Base-by-base conservation (phyloP, 192 early-diverging fungal genomes). In the Pecoramyces ruminantium region DNA sequence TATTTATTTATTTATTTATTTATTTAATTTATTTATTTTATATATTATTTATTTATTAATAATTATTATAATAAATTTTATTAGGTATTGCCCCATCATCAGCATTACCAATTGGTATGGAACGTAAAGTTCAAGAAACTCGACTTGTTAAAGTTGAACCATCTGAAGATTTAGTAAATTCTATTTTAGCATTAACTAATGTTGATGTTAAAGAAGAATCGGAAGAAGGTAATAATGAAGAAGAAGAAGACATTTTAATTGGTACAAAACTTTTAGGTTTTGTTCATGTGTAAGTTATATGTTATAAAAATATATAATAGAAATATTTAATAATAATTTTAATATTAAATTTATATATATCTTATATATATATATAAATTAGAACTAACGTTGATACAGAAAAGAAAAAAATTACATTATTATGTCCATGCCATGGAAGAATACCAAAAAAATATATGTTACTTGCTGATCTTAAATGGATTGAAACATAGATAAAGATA, bases 381-480 rank as follows among this genome's bases (percentile, higher is more conserved):
- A 92, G 90, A 30, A 90, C 91, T 13, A 93, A 94, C 79, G 92
- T 97, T 21, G 94, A 96, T 83, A 95, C 93, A 80, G 87, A 83
- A 1, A 94, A 94, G 80, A 84, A 89, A 42, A 96, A 94, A 82
- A 81, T 99, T 83, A 96, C 93, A 0, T 85, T 98, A 29, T 79
- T 97, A 29, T 90, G 94, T 28, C 97, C 97, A 8, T 92, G 93
- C 29, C 96, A 96, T 25, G 95, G 95, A 13, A 88, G 93, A 39
- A 85, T 99, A 84, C 95, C 95, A 21, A 93, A 93, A 58, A 91
- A 90, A 83, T 94, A 94, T 82, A 85, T 96, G 80, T 81, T 97
- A 78, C 90, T 96, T 86, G 96, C 92, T 15, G 82, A 90, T 34
- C 89, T 96, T 79, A 96, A 96, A 82, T 99, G 97, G 97, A 40